Conservation (phyloP, 768 basidiomycete genomes). For the Psilocybe cyanescens region DNA sequence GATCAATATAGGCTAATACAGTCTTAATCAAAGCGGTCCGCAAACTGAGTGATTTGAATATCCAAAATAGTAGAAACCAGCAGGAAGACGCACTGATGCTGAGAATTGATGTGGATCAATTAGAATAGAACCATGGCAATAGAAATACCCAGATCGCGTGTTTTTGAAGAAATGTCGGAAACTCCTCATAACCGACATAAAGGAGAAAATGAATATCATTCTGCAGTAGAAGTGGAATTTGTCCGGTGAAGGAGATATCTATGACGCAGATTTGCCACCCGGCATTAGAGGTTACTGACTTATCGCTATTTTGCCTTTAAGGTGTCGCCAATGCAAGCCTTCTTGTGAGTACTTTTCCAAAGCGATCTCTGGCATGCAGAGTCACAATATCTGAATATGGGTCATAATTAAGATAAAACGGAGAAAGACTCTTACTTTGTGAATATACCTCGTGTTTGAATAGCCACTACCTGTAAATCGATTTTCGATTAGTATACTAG, state of each 20-base stretch:
- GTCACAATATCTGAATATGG: conserved; percentile 19
- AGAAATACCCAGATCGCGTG: background rate
- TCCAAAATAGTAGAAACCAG: too few species aligned
- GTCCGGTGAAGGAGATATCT: too few species aligned
- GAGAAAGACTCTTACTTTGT: background rate
- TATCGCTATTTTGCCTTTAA: background rate
- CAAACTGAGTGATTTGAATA: too few species aligned
- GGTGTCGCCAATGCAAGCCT: conserved; percentile 8
- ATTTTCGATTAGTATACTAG: background rate
- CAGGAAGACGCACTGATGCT: too few species aligned
- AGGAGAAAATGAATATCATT: too few species aligned
- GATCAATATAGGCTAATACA: too few species aligned
- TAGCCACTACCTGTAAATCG: conserved; percentile 18
- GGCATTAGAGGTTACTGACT: too few species aligned
- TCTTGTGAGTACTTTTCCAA: conserved; percentile 20
- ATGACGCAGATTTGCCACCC: too few species aligned
- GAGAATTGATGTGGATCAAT: too few species aligned
- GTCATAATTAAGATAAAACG: background rate
- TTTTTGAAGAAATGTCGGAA: background rate
- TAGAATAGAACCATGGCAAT: background rate
- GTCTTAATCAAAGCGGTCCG: too few species aligned
- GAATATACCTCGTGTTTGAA: conserved; percentile 16
- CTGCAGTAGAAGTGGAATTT: too few species aligned
- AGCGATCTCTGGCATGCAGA: conserved; percentile 21
- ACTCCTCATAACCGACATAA: too few species aligned